phyloP scores from a whole-genome alignment of 1,139 yeast genomes.

The Yamadazyma buinensis region DNA sequence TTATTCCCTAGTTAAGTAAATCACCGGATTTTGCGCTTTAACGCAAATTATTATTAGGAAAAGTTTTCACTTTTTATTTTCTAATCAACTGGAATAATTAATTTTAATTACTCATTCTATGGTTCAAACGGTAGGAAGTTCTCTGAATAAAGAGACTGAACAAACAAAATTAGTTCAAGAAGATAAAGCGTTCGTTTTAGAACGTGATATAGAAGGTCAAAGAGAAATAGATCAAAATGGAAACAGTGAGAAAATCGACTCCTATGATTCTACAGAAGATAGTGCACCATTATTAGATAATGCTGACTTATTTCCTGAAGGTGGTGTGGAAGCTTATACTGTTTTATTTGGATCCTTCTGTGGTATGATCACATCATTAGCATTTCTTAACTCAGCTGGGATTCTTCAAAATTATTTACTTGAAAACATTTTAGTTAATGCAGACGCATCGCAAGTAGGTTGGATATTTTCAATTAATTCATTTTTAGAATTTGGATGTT shows the following conservation, averaged over 20 bases:
- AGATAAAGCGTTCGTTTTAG: background rate
- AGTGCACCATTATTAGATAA: constrained; percentile 19
- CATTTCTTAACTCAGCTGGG: constrained; percentile 48
- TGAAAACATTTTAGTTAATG: constrained; percentile 15
- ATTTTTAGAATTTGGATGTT: constrained; percentile 38
- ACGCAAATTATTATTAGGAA: too few species aligned
- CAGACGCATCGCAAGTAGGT: constrained; percentile 22
- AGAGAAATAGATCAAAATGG: background rate
- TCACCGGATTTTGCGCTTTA: too few species aligned
- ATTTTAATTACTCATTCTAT: too few species aligned
- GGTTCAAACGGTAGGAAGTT: too few species aligned
- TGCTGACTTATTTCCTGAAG: constrained; percentile 52
- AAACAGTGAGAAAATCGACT: background rate
- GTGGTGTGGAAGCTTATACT: constrained; percentile 53
- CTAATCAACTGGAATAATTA: too few species aligned
- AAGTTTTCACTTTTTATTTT: too few species aligned
- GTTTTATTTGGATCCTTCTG: constrained; percentile 62
- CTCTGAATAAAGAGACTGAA: too few species aligned
- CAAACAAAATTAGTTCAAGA: too few species aligned
- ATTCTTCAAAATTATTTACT: constrained; percentile 24
- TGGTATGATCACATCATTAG: constrained; percentile 57
- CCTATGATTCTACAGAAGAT: background rate
- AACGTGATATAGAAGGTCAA: background rate
- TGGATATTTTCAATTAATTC: constrained; percentile 33
- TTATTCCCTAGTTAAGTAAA: too few species aligned